phyloP scores from a whole-genome alignment of 805 yeast species.

The Komagataella phaffii region DNA sequence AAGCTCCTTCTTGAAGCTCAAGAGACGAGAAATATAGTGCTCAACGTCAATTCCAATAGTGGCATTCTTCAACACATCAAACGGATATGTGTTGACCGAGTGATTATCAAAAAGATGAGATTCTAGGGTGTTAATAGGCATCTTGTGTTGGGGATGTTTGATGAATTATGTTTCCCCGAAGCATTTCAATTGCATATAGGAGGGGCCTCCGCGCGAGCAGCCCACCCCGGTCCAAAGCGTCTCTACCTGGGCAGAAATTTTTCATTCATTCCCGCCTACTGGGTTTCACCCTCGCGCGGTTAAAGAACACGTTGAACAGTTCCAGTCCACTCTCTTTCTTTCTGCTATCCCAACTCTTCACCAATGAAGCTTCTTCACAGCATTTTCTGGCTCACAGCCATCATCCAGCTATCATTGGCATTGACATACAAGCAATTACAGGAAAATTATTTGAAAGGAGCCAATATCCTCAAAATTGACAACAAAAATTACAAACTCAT shows the following conservation, averaged over 20 bases:
- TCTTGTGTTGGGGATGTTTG: constrained; percentile 1
- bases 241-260: constrained; percentile 3
- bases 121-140: constrained; percentile 44
- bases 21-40: constrained; percentile 55
- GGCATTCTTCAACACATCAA: constrained; percentile 52
- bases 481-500: constrained; percentile 45
- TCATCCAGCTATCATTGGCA: constrained; percentile 1
- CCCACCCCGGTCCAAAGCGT: neutral
- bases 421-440: constrained; percentile 1
- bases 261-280: neutral
- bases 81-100: constrained; percentile 43
- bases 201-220: neutral
- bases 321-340: neutral
- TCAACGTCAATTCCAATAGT: constrained; percentile 76
- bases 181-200: neutral
- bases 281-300: neutral
- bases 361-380: neutral
- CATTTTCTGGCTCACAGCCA: constrained; percentile 1
- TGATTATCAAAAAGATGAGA: constrained; percentile 56
- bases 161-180: constrained; percentile 8
- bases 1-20: constrained; percentile 53
- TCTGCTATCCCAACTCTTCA: neutral
- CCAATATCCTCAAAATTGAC: constrained; percentile 32
- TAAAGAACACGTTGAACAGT: neutral
- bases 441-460: constrained; percentile 3